Evolutionary conservation across 176 grass and related monocot species (phyloP).

Genomic region (Tuctoria greenei): DNA sequence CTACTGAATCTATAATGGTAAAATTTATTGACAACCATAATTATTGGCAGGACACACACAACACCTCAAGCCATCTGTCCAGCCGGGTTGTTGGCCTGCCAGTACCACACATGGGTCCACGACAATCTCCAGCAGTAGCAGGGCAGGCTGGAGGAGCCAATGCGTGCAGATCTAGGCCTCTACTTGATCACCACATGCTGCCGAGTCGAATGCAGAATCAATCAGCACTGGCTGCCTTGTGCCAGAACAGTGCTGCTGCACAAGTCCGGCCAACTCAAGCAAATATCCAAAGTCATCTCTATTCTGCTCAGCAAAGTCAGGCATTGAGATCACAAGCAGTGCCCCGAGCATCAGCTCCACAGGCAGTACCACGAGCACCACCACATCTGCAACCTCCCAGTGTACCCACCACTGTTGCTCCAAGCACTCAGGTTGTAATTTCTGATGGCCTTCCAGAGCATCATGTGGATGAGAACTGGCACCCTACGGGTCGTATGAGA

Average conservation of each 20-base stretch:
- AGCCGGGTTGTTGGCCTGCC: conserved; percentile 29
- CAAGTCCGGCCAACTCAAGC: conserved; percentile 1
- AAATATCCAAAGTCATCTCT: conserved; percentile 14
- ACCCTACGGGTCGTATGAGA: conserved; percentile 72
- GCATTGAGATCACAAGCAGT: conserved; percentile 6
- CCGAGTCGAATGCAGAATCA: conserved; percentile 22
- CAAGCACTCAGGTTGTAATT: conserved; percentile 4
- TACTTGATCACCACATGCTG: not conserved
- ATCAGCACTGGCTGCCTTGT: not conserved
- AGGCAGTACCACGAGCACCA: not conserved
- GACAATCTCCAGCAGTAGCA: not conserved
- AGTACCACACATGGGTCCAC: conserved; percentile 21
- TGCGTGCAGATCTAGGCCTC: conserved; percentile 27
- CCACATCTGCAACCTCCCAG: not conserved
- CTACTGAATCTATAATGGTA: conserved; percentile 25
- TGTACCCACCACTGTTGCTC: not conserved
- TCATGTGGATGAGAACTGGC: conserved; percentile 67
- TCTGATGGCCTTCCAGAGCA: conserved; percentile 27
- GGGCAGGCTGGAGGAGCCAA: conserved; percentile 46
- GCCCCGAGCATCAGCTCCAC: conserved; percentile 11
- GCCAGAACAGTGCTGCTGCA: not conserved
- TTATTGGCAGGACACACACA: conserved; percentile 42
- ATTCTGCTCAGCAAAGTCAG: conserved; percentile 25
- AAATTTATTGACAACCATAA: conserved; percentile 30
- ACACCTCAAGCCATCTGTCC: conserved; percentile 27